Conservation (phyloP, 1,284 basidiomycete species). For the Boletus semigastroideus region DNA sequence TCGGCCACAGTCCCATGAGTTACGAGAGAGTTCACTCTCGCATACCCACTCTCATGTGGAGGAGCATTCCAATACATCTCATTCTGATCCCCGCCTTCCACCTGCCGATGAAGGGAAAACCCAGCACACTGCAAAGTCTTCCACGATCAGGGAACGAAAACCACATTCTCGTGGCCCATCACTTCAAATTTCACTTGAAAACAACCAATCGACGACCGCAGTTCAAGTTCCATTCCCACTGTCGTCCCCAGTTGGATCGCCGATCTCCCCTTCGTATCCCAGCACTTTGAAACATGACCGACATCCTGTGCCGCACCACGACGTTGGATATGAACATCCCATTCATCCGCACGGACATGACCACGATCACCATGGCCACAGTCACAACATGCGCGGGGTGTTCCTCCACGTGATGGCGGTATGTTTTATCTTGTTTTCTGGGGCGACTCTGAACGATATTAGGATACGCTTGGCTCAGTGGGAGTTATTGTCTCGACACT, state of each 20-base stretch:
- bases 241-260: constrained; percentile 34
- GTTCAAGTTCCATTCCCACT: constrained; percentile 61
- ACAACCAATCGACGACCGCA: constrained; percentile 58
- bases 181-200: constrained; percentile 30
- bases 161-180: constrained; percentile 35
- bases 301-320: constrained; percentile 33
- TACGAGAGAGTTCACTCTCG: constrained; percentile 12
- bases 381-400: constrained; percentile 99
- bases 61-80: constrained; percentile 24
- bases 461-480: constrained; percentile 90
- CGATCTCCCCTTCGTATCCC: constrained; percentile 35
- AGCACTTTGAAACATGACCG: constrained; percentile 35
- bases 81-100: constrained; percentile 36
- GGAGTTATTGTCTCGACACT: constrained; percentile 99
- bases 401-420: constrained; percentile 92
- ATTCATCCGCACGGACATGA: constrained; percentile 41
- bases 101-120: constrained; percentile 4
- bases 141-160: constrained; percentile 31
- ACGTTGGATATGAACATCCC: constrained; percentile 46
- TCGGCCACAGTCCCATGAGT: constrained; percentile 26
- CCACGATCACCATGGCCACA: constrained; percentile 76
- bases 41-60: constrained; percentile 17
- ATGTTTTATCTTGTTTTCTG: constrained; percentile 31
- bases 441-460: constrained; percentile 13
- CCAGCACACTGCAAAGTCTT: constrained; percentile 10